Conservation (phyloP, 2,329 filamentous ascomycete genomes). For the Ascochyta koolunga region DNA sequence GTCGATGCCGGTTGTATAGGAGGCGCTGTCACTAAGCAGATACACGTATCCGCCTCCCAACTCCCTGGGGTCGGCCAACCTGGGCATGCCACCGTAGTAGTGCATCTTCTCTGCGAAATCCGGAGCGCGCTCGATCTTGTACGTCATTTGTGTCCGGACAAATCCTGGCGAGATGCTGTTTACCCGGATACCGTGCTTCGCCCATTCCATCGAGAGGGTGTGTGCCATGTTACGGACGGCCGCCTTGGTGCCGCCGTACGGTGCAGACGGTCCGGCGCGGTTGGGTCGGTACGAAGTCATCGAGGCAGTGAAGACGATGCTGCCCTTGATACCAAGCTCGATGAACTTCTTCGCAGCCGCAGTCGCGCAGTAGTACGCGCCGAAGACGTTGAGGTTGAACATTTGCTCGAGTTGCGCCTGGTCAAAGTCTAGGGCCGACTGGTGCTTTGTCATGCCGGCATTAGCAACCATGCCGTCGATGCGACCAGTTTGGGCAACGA, state of each 20-base stretch:
- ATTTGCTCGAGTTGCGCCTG: conserved; percentile 56
- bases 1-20: conserved; percentile 58
- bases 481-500: conserved; percentile 54
- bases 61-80: conserved; percentile 59
- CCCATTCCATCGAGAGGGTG: conserved; percentile 81
- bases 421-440: conserved; percentile 59
- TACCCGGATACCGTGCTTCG: conserved; percentile 78
- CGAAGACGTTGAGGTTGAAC: conserved; percentile 57
- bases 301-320: conserved; percentile 56
- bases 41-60: conserved; percentile 59
- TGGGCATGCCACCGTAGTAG: conserved; percentile 61
- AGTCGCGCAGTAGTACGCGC: conserved; percentile 54
- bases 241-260: conserved; percentile 53
- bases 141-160: conserved; percentile 74
- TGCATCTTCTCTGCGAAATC: conserved; percentile 61
- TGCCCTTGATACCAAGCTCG: conserved; percentile 54
- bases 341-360: conserved; percentile 55
- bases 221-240: conserved; percentile 53
- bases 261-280: conserved; percentile 58
- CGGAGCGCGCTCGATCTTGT: conserved; percentile 56
- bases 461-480: conserved; percentile 61
- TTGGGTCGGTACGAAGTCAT: conserved; percentile 60
- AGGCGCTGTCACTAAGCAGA: conserved; percentile 54
- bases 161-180: conserved; percentile 87
- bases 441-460: conserved; percentile 59